Evolutionary conservation across 2,329 filamentous ascomycete species (phyloP), one percentile per base, ranked within the genome.

Genomic region (Daldinia sp.): DNA sequence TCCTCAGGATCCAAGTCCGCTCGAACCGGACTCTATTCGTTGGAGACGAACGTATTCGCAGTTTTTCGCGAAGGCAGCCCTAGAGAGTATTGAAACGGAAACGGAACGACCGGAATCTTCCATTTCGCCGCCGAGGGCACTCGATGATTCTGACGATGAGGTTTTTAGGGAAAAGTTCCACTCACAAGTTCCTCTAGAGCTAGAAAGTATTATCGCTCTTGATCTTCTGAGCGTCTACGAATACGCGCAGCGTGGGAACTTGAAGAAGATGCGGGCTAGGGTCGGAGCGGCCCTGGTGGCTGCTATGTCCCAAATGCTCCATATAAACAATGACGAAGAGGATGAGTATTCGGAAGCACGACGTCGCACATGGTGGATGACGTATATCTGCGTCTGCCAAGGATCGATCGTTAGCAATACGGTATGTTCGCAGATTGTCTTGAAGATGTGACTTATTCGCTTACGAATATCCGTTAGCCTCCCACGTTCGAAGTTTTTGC

Each of bases 301-400:
- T 15, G 84, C 84, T 6, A 83, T 85, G 79, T 80, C 79, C 35
- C 71, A 83, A 26, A 79, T 77, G 5, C 75, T 87, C 1, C 84
- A 86, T 72, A 75, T 74, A 13, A 79, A 77, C 53, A 77, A 72
- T 4, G 76, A 79, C 4, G 75, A 76, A 6, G 79, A 82, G 37
- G 80, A 82, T 46, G 74, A 76, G 42, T 84, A 79, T 66, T 76
- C 81, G 0, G 84, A 87, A 70, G 82, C 82, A 12, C 81, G 81
- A 70, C 78, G 83, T 33, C 79, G 84, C 33, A 79, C 81, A 5
- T 87, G 84, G 84, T 87, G 85, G 85, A 86, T 86, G 82, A 86
- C 84, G 78, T 87, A 86, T 65, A 80, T 85, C 15, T 83, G 81
- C 65, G 81, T 82, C 4, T 85, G 83, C 46, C 85, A 87, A 72